Base-by-base conservation (phyloP, 2,329 filamentous ascomycete species). In the Juglanconis sp. region DNA sequence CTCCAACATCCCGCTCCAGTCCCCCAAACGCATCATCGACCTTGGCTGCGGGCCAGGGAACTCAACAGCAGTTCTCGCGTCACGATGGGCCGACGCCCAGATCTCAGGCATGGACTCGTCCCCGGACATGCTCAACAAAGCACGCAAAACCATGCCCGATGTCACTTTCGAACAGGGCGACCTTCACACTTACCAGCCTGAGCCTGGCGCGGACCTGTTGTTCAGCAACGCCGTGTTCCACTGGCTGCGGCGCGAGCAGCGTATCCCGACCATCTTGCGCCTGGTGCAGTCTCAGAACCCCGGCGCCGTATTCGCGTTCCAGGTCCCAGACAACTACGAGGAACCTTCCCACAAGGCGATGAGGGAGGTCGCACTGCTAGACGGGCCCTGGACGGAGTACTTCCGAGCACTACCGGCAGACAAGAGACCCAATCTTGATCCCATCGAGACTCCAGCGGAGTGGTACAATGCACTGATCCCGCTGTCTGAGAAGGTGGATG, bases 31-130 rank as follows among this genome's bases (percentile, higher is more conserved):
- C 34, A 78, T 87, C 65, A 73, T 84, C 65, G 84, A 87, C 61
- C 73, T 87, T 1, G 84, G 84, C 65, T 87, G 84, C 68, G 84
- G 84, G 0, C 84, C 84, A 0, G 84, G 80, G 5, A 87, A 86
- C 71, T 84, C 80, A 2, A 87, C 84, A 0, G 69, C 72, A 1
- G 77, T 80, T 1, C 74, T 87, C 1, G 69, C 71, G 4, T 65
- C 68, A 3, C 74, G 75, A 4, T 87, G 80, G 67, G 81, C 83
- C 0, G 50, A 69, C 4, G 79, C 83, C 0, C 60, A 67, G 0
- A 65, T 86, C 48, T 72, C 73, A 0, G 84, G 82, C 9, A 74
- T 87, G 50, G 84, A 87, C 64, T 79, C 79, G 0, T 83, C 79
- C 0, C 76, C 78, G 0, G 79, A 83, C 64, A 87, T 87, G 84